Conservation (phyloP, 345 rosid genomes). For the Gossypium thurberi region DNA sequence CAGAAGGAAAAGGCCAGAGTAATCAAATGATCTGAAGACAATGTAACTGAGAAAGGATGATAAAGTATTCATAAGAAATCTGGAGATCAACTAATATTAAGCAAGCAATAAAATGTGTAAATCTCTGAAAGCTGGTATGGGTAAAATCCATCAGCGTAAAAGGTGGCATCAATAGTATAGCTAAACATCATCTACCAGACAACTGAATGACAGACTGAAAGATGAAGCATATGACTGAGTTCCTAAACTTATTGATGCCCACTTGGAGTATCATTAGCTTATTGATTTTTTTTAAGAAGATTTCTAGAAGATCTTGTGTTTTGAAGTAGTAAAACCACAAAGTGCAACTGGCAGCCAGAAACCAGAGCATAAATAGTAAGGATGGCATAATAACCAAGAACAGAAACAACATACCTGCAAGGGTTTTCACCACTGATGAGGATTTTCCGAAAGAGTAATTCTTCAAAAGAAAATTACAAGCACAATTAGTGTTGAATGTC, state of each 20-base stretch:
- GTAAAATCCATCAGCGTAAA: not conserved
- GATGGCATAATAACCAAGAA: not conserved
- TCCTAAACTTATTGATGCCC: not conserved
- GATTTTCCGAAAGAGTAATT: slow-evolving; percentile 93
- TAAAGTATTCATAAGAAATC: not conserved
- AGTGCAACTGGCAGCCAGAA: not conserved
- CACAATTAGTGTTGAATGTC: slow-evolving; percentile 10
- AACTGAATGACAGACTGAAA: not conserved
- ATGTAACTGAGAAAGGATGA: not conserved
- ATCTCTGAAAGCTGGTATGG: not conserved
- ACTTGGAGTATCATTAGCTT: not conserved
- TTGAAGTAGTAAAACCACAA: not conserved
- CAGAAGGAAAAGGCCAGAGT: not conserved
- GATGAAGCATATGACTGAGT: not conserved
- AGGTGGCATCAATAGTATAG: not conserved
- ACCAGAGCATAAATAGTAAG: not conserved
- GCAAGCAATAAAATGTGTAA: not conserved
- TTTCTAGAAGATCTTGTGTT: not conserved
- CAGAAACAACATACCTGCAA: slow-evolving; percentile 58
- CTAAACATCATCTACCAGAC: not conserved
- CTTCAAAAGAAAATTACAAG: slow-evolving; percentile 39
- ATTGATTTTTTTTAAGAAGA: not conserved
- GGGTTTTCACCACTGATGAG: slow-evolving; percentile 81
- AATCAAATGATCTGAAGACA: not conserved
- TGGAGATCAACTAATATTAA: not conserved